A percentile compares a stretch with the other conserved stretches of the same genome.
phyloP scores from a whole-genome alignment of 371 early-diverging fungal species.

The Mortierella sp. region DNA sequence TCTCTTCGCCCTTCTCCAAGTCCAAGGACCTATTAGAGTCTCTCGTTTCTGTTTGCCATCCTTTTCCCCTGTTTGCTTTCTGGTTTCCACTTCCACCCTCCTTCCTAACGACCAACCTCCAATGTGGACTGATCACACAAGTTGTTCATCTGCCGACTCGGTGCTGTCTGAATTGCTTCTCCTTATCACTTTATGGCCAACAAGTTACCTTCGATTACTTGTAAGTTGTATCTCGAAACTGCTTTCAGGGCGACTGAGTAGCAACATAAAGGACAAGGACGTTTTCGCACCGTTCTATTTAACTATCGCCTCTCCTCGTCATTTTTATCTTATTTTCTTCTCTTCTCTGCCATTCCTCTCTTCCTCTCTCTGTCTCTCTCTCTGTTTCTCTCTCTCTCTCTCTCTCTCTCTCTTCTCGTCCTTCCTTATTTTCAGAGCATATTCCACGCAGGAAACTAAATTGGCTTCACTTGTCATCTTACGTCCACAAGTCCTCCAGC shows the following conservation, averaged over 20 bases:
- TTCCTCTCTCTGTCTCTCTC: neutral
- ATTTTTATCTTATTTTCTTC: too few species aligned
- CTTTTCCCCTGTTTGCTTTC: neutral
- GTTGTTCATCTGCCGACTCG: neutral
- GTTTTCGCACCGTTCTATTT: neutral
- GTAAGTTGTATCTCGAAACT: constrained; percentile 7
- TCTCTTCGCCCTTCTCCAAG: neutral
- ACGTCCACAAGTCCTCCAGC: neutral
- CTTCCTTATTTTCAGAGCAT: neutral
- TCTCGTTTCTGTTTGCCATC: neutral
- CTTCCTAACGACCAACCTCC: neutral
- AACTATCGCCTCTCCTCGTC: neutral
- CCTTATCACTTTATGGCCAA: neutral
- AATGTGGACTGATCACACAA: neutral
- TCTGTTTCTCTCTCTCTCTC: neutral
- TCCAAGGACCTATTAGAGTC: neutral
- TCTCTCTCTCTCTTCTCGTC: neutral
- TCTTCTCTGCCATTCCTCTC: neutral
- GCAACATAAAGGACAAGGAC: neutral
- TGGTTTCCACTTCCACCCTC: neutral
- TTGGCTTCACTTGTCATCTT: neutral
- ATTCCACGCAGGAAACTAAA: neutral
- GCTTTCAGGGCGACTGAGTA: neutral
- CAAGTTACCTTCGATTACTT: neutral
- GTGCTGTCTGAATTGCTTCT: neutral